A percentile compares a stretch with the other conserved stretches of the same genome.
These are phyloP conservation scores for Aschersonia sp. DNA, from an alignment of 2,329 filamentous ascomycete species.

Conservation along the genomic window DNA sequence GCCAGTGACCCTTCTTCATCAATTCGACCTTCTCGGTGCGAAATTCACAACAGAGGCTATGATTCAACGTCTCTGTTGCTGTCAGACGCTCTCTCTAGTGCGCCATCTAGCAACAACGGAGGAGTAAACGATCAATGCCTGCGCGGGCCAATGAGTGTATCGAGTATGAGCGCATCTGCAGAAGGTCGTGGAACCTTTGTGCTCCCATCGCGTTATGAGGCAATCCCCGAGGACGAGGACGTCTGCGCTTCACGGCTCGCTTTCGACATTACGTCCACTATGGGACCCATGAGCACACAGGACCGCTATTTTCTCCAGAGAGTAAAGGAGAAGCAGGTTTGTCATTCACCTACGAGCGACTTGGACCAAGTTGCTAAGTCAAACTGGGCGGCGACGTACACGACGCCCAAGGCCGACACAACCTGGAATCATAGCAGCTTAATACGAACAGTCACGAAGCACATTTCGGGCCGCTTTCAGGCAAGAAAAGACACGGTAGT, in stretches of 20 bases:
- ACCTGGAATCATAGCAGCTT: slow-evolving; percentile 19
- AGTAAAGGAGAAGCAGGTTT: slow-evolving; percentile 37
- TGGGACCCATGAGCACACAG: slow-evolving; percentile 29
- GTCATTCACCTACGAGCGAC: slow-evolving; percentile 41
- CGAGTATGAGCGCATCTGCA: too few species aligned
- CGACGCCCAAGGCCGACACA: slow-evolving; percentile 30
- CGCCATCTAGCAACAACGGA: too few species aligned
- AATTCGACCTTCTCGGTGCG: too few species aligned
- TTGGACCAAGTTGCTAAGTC: slow-evolving; percentile 38
- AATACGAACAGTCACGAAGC: slow-evolving; percentile 26
- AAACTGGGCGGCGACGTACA: slow-evolving; percentile 30
- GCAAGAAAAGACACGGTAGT: slow-evolving; percentile 20
- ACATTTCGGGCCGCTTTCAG: slow-evolving; percentile 10
- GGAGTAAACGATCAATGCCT: too few species aligned
- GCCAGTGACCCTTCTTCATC: too few species aligned
- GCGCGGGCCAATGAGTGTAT: too few species aligned
- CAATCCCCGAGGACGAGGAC: slow-evolving; percentile 15
- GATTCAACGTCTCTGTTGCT: too few species aligned
- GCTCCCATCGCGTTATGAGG: slow-evolving; percentile 10
- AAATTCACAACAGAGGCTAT: too few species aligned
- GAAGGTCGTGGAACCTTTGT: too few species aligned
- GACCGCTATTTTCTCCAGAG: slow-evolving; percentile 29
- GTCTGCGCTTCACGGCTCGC: slow-evolving; percentile 10
- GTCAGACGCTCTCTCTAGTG: too few species aligned
- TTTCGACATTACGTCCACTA: slow-evolving; percentile 31